Base-by-base conservation (phyloP, 768 basidiomycete species). In the Xanthoconium purpureum region DNA sequence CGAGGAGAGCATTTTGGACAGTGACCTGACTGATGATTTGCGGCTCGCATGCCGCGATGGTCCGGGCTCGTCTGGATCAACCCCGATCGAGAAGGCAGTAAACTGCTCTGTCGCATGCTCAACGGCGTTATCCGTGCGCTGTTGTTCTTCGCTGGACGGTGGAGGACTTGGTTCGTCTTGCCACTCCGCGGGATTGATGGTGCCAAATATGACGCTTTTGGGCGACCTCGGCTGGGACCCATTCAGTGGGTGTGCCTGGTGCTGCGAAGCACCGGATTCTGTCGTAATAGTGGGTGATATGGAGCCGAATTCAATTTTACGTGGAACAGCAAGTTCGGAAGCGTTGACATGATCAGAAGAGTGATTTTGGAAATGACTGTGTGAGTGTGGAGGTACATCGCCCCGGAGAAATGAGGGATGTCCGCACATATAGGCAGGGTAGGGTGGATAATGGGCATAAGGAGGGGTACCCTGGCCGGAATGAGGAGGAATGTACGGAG, bases 131-230 rank as follows among this genome's bases (percentile, higher is more conserved):
- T 59, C 56, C 14, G 63, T 35, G 14, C n/a, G 60, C n/a, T 46
- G 55, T 33, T 46, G 55, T 33, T 60, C 63, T 13, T 57, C 56
- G 14, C 24, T 38, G 15, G 13, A 28, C 8, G 44, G 32, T 1
- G 48, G 15, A 30, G 20, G 3, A 14, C 5, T 36, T 14, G 50
- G 13, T 9, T 61, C 50, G 24, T 57, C 48, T 13, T 52, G 56
- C 13, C 68, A 56, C 0, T 68, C 75, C 3, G 66, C 57, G 24
- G 69, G 55, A 38, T 68, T 70, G 52, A 83, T 81, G 51, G 78
- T 82, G 8, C 84, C 84, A 63, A 84, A 84, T 6, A 81, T 72
- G 39, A 84, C 75, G 49, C 71, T 69, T 59, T 54, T 64, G 37
- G 66, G 33, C 10, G 57, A 33, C 18, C 17, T 62, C 4, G 45